A percentile compares a stretch with the other conserved stretches of the same genome.
phyloP scores from a whole-genome alignment of 78 protist genomes.

The Dictyostelium intermedium region DNA sequence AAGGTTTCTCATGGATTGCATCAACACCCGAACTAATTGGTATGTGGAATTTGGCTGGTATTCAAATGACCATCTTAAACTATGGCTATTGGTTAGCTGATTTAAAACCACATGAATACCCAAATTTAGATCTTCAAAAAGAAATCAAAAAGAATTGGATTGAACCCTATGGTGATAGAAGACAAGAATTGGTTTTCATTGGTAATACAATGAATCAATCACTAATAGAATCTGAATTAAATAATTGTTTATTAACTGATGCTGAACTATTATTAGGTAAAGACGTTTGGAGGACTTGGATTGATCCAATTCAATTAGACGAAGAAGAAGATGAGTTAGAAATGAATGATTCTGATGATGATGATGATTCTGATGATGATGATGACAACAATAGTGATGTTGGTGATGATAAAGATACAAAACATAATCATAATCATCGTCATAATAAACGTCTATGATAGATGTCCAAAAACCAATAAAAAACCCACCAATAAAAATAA shows the following conservation, averaged over 20 bases:
- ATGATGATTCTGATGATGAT: background rate
- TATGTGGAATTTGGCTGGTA: constrained; percentile 45
- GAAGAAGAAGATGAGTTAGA: constrained; percentile 16
- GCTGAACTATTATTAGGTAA: constrained; percentile 59
- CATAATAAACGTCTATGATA: too few relatives aligned
- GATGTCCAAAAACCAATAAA: too few relatives aligned
- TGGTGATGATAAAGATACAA: background rate
- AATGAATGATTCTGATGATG: background rate
- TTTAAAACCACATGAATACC: constrained; percentile 54
- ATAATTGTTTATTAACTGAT: constrained; percentile 88
- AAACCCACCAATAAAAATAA: too few relatives aligned
- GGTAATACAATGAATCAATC: constrained; percentile 84
- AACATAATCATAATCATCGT: too few relatives aligned
- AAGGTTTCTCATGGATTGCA: constrained; percentile 81
- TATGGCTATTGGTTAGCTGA: constrained; percentile 78
- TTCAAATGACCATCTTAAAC: background rate
- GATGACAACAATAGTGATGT: background rate
- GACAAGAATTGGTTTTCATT: constrained; percentile 94
- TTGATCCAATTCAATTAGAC: constrained; percentile 57
- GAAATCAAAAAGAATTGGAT: constrained; percentile 12
- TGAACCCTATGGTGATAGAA: constrained; percentile 71
- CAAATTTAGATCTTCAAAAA: background rate
- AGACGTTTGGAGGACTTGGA: constrained; percentile 54
- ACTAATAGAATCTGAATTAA: constrained; percentile 51
- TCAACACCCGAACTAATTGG: constrained; percentile 61